These are phyloP conservation scores for Tubosaeta sp. DNA, from an alignment of 768 basidiomycete genomes.

Conservation along the genomic window DNA sequence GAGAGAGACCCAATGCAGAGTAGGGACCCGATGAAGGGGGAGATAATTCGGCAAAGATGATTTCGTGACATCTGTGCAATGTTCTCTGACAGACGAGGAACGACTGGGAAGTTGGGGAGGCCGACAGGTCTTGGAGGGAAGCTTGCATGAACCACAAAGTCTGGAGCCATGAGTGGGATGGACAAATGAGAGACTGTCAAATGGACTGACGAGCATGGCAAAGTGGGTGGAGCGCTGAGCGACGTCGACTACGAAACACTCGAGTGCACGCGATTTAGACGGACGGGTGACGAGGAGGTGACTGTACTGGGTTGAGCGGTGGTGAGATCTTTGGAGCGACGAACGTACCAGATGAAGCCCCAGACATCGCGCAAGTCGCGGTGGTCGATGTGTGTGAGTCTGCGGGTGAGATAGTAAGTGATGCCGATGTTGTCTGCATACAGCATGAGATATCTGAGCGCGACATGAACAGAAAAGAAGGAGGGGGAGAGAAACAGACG, in stretches of 20 bases:
- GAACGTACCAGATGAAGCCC: slow-evolving; percentile 79
- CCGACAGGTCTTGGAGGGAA: slow-evolving; percentile 71
- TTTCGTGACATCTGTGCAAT: slow-evolving; percentile 88
- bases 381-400: slow-evolving; percentile 63
- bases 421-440: slow-evolving; percentile 89
- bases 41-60: slow-evolving; percentile 89
- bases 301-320: slow-evolving; percentile 40
- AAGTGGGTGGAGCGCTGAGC: slow-evolving; percentile 91
- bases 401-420: slow-evolving; percentile 81
- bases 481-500: slow-evolving; percentile 88
- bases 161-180: slow-evolving; percentile 36
- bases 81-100: slow-evolving; percentile 92
- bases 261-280: slow-evolving; percentile 86
- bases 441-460: slow-evolving; percentile 77
- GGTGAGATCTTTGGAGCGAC: background rate
- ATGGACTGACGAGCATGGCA: slow-evolving; percentile 80
- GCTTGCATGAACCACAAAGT: slow-evolving; percentile 99
- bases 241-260: slow-evolving; percentile 87
- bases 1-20: slow-evolving; percentile 48
- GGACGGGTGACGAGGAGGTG: slow-evolving; percentile 93
- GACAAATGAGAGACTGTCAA: slow-evolving; percentile 14
- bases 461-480: slow-evolving; percentile 93
- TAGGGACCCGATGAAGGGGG: slow-evolving; percentile 66
- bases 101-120: slow-evolving; percentile 55
- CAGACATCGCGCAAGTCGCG: slow-evolving; percentile 79